Conservation (phyloP, 2,329 filamentous ascomycete species). For the Cytospora schulzeri region DNA sequence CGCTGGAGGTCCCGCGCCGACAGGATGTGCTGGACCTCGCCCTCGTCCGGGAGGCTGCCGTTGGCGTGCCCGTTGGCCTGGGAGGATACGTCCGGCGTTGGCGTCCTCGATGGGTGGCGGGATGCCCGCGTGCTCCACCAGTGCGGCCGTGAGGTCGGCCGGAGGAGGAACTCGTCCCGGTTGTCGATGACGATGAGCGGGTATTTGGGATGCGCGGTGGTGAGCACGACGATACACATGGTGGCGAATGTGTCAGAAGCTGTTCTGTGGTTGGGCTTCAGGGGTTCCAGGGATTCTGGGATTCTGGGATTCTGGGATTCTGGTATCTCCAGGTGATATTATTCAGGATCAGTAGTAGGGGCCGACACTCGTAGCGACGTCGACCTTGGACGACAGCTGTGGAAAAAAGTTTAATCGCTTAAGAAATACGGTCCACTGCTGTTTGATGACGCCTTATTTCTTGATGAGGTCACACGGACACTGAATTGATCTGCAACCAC, state of each 20-base stretch:
- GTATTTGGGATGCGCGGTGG: constrained; percentile 75
- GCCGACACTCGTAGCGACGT: neutral
- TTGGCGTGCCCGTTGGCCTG: constrained; percentile 23
- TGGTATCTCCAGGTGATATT: neutral
- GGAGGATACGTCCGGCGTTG: constrained; percentile 22
- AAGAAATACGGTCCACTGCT: neutral
- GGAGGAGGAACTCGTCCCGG: constrained; percentile 71
- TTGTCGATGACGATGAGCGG: constrained; percentile 77
- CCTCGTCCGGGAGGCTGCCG: constrained; percentile 20
- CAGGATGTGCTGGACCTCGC: constrained; percentile 47
- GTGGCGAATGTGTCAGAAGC: constrained; percentile 19
- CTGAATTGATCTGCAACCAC: constrained; percentile 1
- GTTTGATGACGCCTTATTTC: neutral
- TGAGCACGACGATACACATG: constrained; percentile 80
- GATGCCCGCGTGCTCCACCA: constrained; percentile 57
- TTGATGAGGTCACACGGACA: constrained; percentile 7
- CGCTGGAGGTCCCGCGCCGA: constrained; percentile 65
- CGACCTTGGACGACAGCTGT: no score
- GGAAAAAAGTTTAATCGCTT: no score
- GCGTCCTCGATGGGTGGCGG: constrained; percentile 20
- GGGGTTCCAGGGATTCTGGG: no score
- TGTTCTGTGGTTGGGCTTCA: neutral
- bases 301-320: no score
- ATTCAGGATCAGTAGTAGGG: no score
- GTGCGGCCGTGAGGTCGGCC: constrained; percentile 64